Conservation (phyloP, 139 green algal species). For the Pseudopediastrum boryanum region DNA sequence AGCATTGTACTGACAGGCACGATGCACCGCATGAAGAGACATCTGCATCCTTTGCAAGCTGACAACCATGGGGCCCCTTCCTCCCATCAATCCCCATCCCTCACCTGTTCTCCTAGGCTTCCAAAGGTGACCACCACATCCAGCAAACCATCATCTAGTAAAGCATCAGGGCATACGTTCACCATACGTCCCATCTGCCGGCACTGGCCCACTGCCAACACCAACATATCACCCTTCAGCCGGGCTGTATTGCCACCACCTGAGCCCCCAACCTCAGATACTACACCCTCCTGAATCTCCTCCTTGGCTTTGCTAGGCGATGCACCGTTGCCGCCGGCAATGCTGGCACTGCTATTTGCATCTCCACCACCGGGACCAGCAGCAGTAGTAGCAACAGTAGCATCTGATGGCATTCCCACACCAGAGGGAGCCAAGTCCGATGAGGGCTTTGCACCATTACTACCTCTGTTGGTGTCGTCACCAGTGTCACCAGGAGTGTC, state of each 20-base stretch:
- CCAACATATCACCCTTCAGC: slow-evolving; percentile 18
- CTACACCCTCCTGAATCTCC: too few relatives aligned
- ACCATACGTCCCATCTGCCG: slow-evolving; percentile 41
- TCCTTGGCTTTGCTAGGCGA: too few relatives aligned
- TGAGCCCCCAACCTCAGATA: too few relatives aligned
- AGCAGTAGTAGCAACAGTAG: slow-evolving; percentile 11
- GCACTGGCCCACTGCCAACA: slow-evolving; percentile 20
- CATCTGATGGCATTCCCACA: too few relatives aligned
- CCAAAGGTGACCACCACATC: slow-evolving; percentile 47
- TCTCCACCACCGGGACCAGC: background rate
- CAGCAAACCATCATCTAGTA: slow-evolving; percentile 62
- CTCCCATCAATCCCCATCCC: background rate
- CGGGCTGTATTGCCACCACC: too few relatives aligned
- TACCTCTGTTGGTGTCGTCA: too few relatives aligned
- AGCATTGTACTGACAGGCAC: too few relatives aligned
- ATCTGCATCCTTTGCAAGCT: background rate
- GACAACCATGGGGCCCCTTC: background rate
- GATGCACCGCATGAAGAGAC: background rate
- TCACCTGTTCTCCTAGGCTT: slow-evolving; percentile 8
- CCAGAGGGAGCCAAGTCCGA: too few relatives aligned
- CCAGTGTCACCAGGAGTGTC: too few relatives aligned
- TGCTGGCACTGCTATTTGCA: background rate
- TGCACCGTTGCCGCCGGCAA: too few relatives aligned
- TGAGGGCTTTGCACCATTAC: too few relatives aligned
- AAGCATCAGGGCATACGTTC: slow-evolving; percentile 44